phyloP scores from a whole-genome alignment of 192 early-diverging fungal species.

The Linnemannia elongata region DNA sequence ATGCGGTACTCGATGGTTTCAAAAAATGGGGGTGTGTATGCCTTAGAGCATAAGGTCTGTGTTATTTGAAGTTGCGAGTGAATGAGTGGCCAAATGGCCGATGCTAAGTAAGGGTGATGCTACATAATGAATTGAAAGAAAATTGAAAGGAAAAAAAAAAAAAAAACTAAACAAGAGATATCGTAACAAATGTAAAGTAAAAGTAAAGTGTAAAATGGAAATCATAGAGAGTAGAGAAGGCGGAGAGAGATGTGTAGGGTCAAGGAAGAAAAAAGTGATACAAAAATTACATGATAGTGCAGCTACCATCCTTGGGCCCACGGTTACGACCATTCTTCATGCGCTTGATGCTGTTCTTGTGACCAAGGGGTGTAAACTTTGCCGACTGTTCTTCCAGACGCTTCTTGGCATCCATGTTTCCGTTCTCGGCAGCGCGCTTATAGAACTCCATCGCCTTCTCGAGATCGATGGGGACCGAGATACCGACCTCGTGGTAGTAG shows the following conservation, averaged over 20 bases:
- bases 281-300: slow-evolving; percentile 36
- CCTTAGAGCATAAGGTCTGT: too few relatives aligned
- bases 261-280: background rate
- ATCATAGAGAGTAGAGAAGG: background rate
- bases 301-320: slow-evolving; percentile 28
- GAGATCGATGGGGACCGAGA: slow-evolving; percentile 69
- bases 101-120: too few relatives aligned
- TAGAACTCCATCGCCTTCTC: slow-evolving; percentile 73
- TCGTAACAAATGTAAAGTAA: background rate
- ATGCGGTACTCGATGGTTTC: too few relatives aligned
- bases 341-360: slow-evolving; percentile 29
- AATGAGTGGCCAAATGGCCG: too few relatives aligned
- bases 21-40: too few relatives aligned
- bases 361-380: background rate
- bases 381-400: slow-evolving; percentile 31
- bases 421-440: slow-evolving; percentile 51
- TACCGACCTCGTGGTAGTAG: slow-evolving; percentile 88
- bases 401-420: slow-evolving; percentile 55
- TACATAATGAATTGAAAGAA: too few relatives aligned
- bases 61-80: too few relatives aligned
- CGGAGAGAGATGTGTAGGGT: too few relatives aligned
- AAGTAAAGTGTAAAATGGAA: background rate
- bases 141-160: too few relatives aligned
- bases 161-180: background rate
- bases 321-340: slow-evolving; percentile 30